Base-by-base conservation (phyloP, 202 grass and related monocot genomes). In the Carex arenaria region DNA sequence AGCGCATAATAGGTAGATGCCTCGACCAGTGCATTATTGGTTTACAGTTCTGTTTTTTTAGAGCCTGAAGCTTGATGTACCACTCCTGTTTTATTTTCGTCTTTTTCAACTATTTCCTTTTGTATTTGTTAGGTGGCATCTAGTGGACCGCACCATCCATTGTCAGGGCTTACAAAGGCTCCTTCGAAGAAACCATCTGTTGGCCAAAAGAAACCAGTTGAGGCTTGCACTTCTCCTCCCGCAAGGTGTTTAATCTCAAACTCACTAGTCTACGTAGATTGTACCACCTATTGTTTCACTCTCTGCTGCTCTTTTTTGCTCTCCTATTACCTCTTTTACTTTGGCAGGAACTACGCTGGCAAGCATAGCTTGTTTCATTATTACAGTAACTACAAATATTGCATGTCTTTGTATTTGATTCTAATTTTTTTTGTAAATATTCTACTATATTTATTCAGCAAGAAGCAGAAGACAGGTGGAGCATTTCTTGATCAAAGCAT, bases 401-500 rank as follows among this genome's bases (percentile, higher is more conserved):
- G 12, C 63, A 64, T 69, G n/a, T 13, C 18, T 40, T 71, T 71
- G 64, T 38, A 67, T 67, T 34, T 67, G 64, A 7, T 67, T 67
- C 64, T 49, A 49, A 47, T 72, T 32, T 45, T 70, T 17, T 70
- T 72, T 47, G 49, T 55, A 55, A 55, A 75, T 75, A 17, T 30
- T 72, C 31, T 84, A 60, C 73, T 87, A 72, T 78, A 80, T 55
- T 42, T 83, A 49, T 88, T 85, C 84, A 75, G 72, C 72, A 75
- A 75, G 72, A 75, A 98, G 91, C 86, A 95, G 94, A 93, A 98
- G 90, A 67, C 93, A 92, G 83, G 94, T 92, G 87, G 83, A 80
- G 61, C 92, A 89, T 91, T 88, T 81, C 82, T 90, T 78, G 95
- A 98, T 89, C 95, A 98, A 90, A 98, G 95, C 81, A 98, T 95